Evolutionary conservation across 345 rosid species (phyloP), one percentile per base, ranked within the genome.

Genomic region (Psidium friedrichsthalianum): DNA sequence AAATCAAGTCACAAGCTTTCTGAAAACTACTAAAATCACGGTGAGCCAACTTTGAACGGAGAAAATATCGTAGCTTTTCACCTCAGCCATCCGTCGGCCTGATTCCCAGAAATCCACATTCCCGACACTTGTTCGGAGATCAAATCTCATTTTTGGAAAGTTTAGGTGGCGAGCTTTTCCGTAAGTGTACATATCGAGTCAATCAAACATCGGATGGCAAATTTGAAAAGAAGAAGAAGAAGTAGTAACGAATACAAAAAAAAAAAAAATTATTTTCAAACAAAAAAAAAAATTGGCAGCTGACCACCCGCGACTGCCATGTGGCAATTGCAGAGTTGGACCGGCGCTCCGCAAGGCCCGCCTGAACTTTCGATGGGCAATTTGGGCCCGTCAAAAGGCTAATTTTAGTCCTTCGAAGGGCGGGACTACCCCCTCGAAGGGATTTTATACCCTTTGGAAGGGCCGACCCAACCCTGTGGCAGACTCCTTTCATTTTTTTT

Each of bases 1-100:
- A 59, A n/a, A 44, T 44, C 74, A 6, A 27, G 36, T 59, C 29
- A 59, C 27, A 13, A 59, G 18, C 20, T 59, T 59, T 59, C 74
- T 16, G 13, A 0, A 0, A 0, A 6, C 74, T 32, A 32, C 9
- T 13, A 59, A 59, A 59, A 27, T 27, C 36, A 59, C 16, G 0
- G 36, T 13, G 36, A n/a, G n/a, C 11, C 6, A 1, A n/a, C 25
- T 59, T 59, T 59, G 6, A 59, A 59, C 0, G 18, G 7, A 0
- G 27, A 58, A 58, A 58, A 58, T 58, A 58, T 58, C 27, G 3
- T 2, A n/a, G n/a, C 6, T 58, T 58, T 58, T 58, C 0, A 11
- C 64, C 6, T 25, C 25, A 25, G n/a, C 29, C 1, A 6, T 57
- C 29, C 61, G n/a, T 1, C 4, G 36, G 0, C 32, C 32, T 8